Percentiles rank a stretch among this genome's conserved stretches.
phyloP scores from a whole-genome alignment of 2,329 filamentous ascomycete species.

The Botrytis byssoidea region DNA sequence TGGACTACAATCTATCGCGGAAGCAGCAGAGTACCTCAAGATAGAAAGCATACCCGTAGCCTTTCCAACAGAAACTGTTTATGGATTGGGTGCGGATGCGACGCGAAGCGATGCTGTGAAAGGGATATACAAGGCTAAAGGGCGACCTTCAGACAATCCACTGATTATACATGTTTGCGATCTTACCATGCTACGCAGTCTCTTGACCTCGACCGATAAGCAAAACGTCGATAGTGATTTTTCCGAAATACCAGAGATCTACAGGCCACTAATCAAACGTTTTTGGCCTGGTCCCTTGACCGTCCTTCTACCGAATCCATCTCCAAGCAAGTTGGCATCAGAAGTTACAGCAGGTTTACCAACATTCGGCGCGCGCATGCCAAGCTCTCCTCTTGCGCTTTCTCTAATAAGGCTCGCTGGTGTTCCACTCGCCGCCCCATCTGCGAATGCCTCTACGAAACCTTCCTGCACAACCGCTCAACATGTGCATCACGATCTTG shows the following conservation, averaged over 20 bases:
- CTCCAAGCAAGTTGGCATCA: conserved; percentile 70
- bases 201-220: conserved; percentile 26
- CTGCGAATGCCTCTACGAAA: conserved; percentile 90
- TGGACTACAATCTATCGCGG: conserved; percentile 27
- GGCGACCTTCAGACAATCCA: conserved; percentile 88
- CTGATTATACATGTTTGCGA: conserved; percentile 91
- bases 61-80: conserved; percentile 97
- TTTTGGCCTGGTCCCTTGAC: conserved; percentile 98
- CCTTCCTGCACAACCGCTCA: conserved; percentile 88
- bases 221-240: conserved; percentile 34
- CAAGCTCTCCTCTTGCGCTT: conserved; percentile 77
- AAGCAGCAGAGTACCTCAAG: conserved; percentile 35
- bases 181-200: conserved; percentile 44
- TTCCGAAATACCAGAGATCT: conserved; percentile 45
- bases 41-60: conserved; percentile 64
- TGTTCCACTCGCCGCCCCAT: conserved; percentile 82
- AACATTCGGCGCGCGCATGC: conserved; percentile 91
- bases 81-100: conserved; percentile 93
- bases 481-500: conserved; percentile 83
- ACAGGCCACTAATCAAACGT: conserved; percentile 69
- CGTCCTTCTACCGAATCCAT: conserved; percentile 77
- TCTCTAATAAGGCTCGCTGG: conserved; percentile 79
- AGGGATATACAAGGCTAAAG: conserved; percentile 92
- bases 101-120: conserved; percentile 78
- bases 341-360: conserved; percentile 84